Base-by-base conservation (phyloP, 23 red algal genomes). In the Gracilaria domingensis region DNA sequence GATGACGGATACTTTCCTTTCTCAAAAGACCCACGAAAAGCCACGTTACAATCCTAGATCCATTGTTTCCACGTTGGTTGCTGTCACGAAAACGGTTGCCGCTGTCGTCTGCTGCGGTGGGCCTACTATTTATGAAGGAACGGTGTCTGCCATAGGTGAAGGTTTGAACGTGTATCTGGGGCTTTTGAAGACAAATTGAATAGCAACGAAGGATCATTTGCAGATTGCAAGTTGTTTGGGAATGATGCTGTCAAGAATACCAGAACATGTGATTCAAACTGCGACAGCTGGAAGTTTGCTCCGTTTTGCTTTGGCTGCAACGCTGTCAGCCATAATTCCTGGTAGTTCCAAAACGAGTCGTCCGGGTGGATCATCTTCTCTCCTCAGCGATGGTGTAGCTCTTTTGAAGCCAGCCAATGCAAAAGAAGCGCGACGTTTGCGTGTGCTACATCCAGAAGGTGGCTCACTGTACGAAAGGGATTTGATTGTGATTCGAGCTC, bases 391-490 rank as follows among this genome's bases (percentile, higher is more conserved):
- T 32, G 92, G 92, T 5, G 34, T 88, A 20, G 57, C 33, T 25
- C 49, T 47, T 23, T 26, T 45, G 33, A 40, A 65, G 51, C 78
- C 83, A n/a, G 51, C 28, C 12, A 74, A 55, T 82, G 37, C 55
- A 17, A 88, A 48, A 57, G 92, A 94, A 73, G 83, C 73, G 14
- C 92, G 92, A n/a, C 79, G 92, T 48, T 32, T 66, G 5, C 55
- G 60, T 37, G 66, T 87, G 26, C 35, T 73, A 12, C 92, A 94
- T 81, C 92, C 92, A 33, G 92, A 87, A 39, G 83, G 92, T 33
- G 92, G 92, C 26, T 78, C 71, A 37, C 75, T 94, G 3, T 71
- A 85, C 53, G 77, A 87, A 34, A 66, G 92, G 29, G 92, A 94
- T 60, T 36, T 87, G 32, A 71, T 94, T 47, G 38, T 37, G 2